These are phyloP conservation scores for Cicer chorassanicum DNA, from an alignment of 306 rosid genomes.

Conservation along the genomic window DNA sequence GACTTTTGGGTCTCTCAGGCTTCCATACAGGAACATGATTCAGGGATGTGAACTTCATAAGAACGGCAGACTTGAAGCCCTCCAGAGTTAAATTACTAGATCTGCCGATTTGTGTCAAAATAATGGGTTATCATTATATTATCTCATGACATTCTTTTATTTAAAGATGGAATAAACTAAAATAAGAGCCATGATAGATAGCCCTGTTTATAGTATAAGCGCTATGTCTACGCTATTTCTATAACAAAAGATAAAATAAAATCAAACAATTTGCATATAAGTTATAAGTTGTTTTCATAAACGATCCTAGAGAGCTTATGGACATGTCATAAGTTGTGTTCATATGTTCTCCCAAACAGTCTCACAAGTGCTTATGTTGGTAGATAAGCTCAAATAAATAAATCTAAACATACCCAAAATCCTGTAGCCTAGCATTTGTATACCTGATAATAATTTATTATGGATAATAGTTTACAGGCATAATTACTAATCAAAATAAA, in stretches of 20 bases:
- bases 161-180: slow-evolving; percentile 12
- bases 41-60: slow-evolving; percentile 66
- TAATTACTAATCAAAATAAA: slow-evolving; percentile 11
- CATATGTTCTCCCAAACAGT: too few relatives aligned
- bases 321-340: too few relatives aligned
- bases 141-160: slow-evolving; percentile 30
- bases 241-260: too few relatives aligned
- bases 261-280: too few relatives aligned
- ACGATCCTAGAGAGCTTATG: too few relatives aligned
- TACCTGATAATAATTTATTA: neutral
- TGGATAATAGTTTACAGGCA: neutral
- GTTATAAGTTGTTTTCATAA: too few relatives aligned
- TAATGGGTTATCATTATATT: slow-evolving; percentile 35
- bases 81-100: slow-evolving; percentile 71
- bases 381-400: too few relatives aligned
- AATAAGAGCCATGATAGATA: neutral
- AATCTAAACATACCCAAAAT: too few relatives aligned
- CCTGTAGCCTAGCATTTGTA: neutral
- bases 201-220: too few relatives aligned
- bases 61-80: slow-evolving; percentile 66
- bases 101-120: slow-evolving; percentile 57
- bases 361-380: too few relatives aligned
- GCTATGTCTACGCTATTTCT: too few relatives aligned
- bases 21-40: slow-evolving; percentile 87
- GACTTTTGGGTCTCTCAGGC: slow-evolving; percentile 82